Percentiles rank a stretch among this genome's conserved stretches.
phyloP scores from a whole-genome alignment of 2,329 filamentous ascomycete species.

The Elsinoe ampelina region DNA sequence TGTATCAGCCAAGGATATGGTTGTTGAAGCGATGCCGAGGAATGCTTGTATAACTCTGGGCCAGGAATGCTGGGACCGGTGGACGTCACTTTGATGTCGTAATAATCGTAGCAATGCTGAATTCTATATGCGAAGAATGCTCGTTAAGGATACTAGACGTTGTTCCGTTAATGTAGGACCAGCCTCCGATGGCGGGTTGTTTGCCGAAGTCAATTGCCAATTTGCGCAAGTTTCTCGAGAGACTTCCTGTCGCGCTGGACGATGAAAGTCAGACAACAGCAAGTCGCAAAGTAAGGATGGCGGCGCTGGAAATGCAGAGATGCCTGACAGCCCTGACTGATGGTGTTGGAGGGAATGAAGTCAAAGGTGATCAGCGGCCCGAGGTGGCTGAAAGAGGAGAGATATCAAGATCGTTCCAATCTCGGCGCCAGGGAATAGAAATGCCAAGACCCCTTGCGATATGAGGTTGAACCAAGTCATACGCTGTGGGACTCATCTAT shows the following conservation, averaged over 20 bases:
- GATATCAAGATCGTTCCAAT: too few species aligned
- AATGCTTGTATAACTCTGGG: neutral
- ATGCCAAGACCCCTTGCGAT: neutral
- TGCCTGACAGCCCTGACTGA: too few species aligned
- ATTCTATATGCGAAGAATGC: neutral
- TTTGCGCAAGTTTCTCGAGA: constrained; percentile 5
- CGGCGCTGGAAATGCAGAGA: neutral
- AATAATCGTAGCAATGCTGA: neutral
- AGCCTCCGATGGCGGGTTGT: neutral
- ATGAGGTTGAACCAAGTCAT: neutral
- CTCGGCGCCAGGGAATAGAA: constrained; percentile 1
- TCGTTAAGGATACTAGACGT: neutral
- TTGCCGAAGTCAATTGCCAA: neutral
- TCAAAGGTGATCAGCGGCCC: neutral
- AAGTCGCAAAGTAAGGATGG: neutral
- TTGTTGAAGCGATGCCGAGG: neutral
- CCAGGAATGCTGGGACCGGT: neutral
- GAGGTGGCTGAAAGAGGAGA: neutral
- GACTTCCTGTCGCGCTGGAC: neutral
- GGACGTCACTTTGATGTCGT: neutral
- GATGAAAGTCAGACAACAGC: neutral
- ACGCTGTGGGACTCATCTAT: neutral
- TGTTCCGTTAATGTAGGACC: neutral
- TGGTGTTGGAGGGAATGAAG: too few species aligned
- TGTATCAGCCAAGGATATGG: neutral